phyloP scores from a whole-genome alignment of 192 early-diverging fungal species.

The Tieghemiomyces parasiticus region DNA sequence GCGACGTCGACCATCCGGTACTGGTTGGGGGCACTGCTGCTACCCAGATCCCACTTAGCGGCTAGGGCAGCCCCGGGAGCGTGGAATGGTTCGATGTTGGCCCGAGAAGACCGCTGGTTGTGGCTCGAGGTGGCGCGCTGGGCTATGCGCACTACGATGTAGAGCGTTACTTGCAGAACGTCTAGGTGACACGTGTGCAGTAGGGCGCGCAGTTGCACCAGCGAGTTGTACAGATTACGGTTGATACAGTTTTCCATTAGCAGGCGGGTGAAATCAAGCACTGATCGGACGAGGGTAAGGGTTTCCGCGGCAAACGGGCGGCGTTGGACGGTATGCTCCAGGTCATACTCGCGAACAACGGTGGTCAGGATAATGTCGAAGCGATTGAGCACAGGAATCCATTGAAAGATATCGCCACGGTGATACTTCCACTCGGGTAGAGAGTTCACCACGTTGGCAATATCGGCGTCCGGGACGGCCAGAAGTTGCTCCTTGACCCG shows the following conservation, averaged over 20 bases:
- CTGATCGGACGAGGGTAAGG: slow-evolving; percentile 41
- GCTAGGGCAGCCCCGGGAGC: slow-evolving; percentile 41
- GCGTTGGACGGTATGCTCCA: slow-evolving; percentile 42
- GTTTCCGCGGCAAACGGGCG: slow-evolving; percentile 35
- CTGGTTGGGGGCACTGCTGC: too few species aligned
- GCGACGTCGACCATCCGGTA: slow-evolving; percentile 32
- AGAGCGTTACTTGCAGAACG: slow-evolving; percentile 60
- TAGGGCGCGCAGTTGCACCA: slow-evolving; percentile 63
- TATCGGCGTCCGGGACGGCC: slow-evolving; percentile 30
- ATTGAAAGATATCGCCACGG: slow-evolving; percentile 89
- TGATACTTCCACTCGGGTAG: slow-evolving; percentile 58
- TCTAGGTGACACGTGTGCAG: slow-evolving; percentile 69
- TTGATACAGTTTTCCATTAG: slow-evolving; percentile 93
- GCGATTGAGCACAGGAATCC: slow-evolving; percentile 86
- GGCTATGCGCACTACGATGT: slow-evolving; percentile 71
- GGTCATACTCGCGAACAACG: slow-evolving; percentile 41
- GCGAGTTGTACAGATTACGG: slow-evolving; percentile 80
- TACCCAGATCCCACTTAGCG: slow-evolving; percentile 42
- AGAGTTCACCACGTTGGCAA: slow-evolving; percentile 33
- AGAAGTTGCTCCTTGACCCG: slow-evolving; percentile 8
- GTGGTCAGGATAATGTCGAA: slow-evolving; percentile 71
- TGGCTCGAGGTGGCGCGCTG: slow-evolving; percentile 85
- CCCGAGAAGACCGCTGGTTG: slow-evolving; percentile 36
- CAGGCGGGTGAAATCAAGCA: slow-evolving; percentile 58
- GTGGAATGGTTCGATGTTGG: slow-evolving; percentile 37